Evolutionary conservation across 495 filamentous ascomycete genomes (phyloP).

Genomic region (Penicillium angulare): DNA sequence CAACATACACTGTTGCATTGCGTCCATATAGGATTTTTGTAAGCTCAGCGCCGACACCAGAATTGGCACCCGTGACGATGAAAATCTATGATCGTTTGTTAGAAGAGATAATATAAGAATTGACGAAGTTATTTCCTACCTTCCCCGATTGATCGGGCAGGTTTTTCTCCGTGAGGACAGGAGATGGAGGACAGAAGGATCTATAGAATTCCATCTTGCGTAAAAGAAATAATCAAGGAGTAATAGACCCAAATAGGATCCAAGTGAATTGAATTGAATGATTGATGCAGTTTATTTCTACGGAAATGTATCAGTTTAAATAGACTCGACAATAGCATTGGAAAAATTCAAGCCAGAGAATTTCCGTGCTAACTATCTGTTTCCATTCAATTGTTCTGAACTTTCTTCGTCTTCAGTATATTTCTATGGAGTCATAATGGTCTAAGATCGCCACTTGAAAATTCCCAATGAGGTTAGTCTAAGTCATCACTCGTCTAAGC

Average conservation of each 20-base stretch:
- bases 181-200: not conserved
- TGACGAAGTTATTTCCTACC: too few relatives aligned
- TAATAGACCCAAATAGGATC: too few relatives aligned
- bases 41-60: constrained; percentile 45
- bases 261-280: not conserved
- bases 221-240: too few relatives aligned
- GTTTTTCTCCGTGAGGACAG: constrained; percentile 1
- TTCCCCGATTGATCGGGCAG: not conserved
- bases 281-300: not conserved
- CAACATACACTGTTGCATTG: constrained; percentile 38
- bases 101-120: too few relatives aligned
- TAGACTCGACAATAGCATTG: not conserved
- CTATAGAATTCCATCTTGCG: not conserved
- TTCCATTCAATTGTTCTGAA: too few relatives aligned
- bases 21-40: constrained; percentile 36
- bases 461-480: not conserved
- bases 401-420: not conserved
- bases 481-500: not conserved
- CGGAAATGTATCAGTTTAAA: not conserved
- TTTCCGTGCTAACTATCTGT: not conserved
- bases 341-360: not conserved
- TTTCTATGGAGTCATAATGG: not conserved
- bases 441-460: too few relatives aligned
- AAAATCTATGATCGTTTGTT: constrained; percentile 19
- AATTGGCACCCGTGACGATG: constrained; percentile 39